Percentiles rank a stretch among this genome's conserved stretches.
phyloP scores from a whole-genome alignment of 371 early-diverging fungal species.

The Choanephora cucurbitarum region DNA sequence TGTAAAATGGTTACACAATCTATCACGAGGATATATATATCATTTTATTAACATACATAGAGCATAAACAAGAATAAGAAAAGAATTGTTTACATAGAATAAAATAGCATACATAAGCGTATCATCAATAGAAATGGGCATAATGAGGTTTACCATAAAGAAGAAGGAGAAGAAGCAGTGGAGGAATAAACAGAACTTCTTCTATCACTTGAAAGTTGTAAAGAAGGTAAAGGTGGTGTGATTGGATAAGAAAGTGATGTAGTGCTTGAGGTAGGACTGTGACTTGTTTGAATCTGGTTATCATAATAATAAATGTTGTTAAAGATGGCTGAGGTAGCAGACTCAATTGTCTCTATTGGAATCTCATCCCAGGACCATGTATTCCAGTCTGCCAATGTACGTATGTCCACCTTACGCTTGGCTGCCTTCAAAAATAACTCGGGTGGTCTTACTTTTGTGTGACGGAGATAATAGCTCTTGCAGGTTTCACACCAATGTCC shows the following conservation, averaged over 20 bases:
- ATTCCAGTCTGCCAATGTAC: slow-evolving; percentile 39
- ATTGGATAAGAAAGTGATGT: background rate
- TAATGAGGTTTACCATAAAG: background rate
- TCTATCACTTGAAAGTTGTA: background rate
- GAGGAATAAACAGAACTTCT: background rate
- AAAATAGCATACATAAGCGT: no score
- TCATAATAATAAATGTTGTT: background rate
- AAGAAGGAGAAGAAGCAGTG: background rate
- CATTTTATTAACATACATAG: no score
- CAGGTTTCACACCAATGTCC: slow-evolving; percentile 57
- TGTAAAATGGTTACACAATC: no score
- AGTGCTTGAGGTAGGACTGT: slow-evolving; percentile 9
- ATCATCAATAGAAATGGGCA: no score
- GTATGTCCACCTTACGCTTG: slow-evolving; percentile 46
- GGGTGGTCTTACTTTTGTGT: slow-evolving; percentile 42
- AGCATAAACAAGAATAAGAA: no score
- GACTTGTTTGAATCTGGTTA: background rate
- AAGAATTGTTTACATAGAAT: no score
- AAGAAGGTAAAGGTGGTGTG: no score
- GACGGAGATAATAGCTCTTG: slow-evolving; percentile 49
- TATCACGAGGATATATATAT: no score
- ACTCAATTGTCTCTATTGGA: slow-evolving; percentile 18
- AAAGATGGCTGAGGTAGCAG: slow-evolving; percentile 3
- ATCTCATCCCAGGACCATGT: slow-evolving; percentile 30
- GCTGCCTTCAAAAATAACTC: slow-evolving; percentile 51